phyloP scores from a whole-genome alignment of 208 protist species.

The Leishmania major region DNA sequence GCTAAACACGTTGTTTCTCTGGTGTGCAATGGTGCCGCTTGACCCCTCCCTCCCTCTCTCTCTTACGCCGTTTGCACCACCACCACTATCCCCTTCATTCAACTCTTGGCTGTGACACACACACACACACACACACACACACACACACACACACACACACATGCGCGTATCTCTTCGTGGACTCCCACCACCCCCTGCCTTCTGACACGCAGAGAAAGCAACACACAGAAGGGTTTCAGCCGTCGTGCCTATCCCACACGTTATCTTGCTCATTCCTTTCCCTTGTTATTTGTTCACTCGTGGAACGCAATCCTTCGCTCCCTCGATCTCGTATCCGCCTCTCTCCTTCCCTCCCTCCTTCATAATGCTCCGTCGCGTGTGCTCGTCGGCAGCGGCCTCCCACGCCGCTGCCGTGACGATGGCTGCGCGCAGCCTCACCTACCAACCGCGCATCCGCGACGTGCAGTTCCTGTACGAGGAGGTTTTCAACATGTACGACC shows the following conservation, averaged over 20 bases:
- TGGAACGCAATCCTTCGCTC: neutral
- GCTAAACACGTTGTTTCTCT: neutral
- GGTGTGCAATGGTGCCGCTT: neutral
- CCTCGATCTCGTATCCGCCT: neutral
- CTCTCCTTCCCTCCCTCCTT: constrained; percentile 5
- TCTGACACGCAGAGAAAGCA: neutral
- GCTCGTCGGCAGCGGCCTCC: constrained; percentile 6
- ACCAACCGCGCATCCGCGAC: constrained; percentile 54
- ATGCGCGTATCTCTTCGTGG: neutral
- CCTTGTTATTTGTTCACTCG: neutral
- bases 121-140: neutral
- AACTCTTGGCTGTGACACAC: neutral
- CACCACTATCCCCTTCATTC: neutral
- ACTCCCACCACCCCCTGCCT: neutral
- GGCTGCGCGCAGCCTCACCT: constrained; percentile 44
- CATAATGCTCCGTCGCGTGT: constrained; percentile 52
- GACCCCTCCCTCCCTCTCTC: neutral
- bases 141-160: neutral
- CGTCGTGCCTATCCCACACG: neutral
- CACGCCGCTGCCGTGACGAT: constrained; percentile 6
- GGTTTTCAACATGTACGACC: constrained; percentile 80
- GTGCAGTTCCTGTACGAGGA: constrained; percentile 82
- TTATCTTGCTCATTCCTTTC: neutral
- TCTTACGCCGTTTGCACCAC: too few species aligned
- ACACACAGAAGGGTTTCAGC: neutral